Evolutionary conservation across 306 rosid genomes (phyloP), one percentile per base, ranked within the genome.

Genomic region (Cajanus cajan): DNA sequence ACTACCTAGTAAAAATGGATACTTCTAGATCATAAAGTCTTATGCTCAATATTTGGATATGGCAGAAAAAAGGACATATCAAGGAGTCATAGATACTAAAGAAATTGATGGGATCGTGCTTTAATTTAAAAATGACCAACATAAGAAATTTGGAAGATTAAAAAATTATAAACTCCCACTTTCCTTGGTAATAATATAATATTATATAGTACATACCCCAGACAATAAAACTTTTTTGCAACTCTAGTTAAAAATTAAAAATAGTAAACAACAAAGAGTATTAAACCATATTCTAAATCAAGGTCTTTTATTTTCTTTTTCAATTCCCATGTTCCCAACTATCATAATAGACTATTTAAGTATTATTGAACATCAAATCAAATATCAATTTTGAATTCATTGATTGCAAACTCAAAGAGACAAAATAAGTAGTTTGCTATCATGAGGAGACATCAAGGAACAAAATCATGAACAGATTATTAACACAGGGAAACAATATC

Each of bases 371-470:
- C 33, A 40, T 36, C 52, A 24, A 15, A 41, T 61, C 68, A 74
- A 81, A 55, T 34, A 74, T 50, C 22, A 76, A 67, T 44, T 80
- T 47, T 55, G 59, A 67, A 34, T n/a, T 69, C 19, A 24, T 41
- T 43, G 21, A 54, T 65, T 72, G 43, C 34, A 24, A 54, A 64
- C 52, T 44, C 13, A 2, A n/a, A 28, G 24, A 15, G 19, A 16
- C 2, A 45, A 12, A 45, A 45, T 45, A 22, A 5, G 37, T 25
- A 47, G 2, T 33, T 19, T 62, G 61, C 39, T 4, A 14, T 39
- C 11, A 41, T 40, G 36, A 51, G 74, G 25, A 65, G 14, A 22
- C 36, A 37, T 6, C 36, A 37, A 22, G 39, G 10, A 40, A 55
- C 39, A 54, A 73, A 71, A 54, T 21, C 13, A 16, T 18, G 34